These are phyloP conservation scores for Cadophora sp. DNA, from an alignment of 2,329 filamentous ascomycete species.

Conservation along the genomic window DNA sequence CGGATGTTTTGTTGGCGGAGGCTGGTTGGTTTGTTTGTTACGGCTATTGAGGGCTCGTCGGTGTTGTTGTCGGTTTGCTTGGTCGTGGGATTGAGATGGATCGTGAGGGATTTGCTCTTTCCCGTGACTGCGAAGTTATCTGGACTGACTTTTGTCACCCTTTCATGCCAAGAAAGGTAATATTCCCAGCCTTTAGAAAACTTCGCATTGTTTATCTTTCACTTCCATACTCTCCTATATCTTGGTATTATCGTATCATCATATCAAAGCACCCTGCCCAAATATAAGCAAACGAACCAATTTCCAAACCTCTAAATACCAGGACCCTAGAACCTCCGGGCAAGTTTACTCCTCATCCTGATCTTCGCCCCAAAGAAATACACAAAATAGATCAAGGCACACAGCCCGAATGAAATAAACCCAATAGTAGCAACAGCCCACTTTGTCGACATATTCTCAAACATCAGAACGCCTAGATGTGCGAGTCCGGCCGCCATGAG, in stretches of 20 bases:
- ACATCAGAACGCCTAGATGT: conserved; percentile 48
- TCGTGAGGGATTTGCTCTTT: too few relatives aligned
- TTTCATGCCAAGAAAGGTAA: too few relatives aligned
- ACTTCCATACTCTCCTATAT: neutral
- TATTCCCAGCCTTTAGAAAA: neutral
- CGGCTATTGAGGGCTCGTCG: neutral
- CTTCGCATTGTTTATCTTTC: neutral
- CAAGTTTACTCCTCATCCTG: conserved; percentile 47
- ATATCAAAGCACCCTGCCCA: neutral
- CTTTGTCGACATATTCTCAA: conserved; percentile 46
- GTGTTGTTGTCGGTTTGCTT: neutral
- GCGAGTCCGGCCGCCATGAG: conserved; percentile 50
- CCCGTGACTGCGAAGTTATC: too few relatives aligned
- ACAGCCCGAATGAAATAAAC: conserved; percentile 50
- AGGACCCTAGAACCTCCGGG: conserved; percentile 39
- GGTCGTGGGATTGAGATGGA: too few relatives aligned
- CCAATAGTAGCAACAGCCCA: conserved; percentile 52
- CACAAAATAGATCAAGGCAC: conserved; percentile 50
- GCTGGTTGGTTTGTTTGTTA: neutral
- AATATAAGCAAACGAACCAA: neutral
- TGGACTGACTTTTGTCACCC: too few relatives aligned
- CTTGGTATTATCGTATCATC: neutral
- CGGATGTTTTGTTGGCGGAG: neutral
- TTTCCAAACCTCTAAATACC: neutral
- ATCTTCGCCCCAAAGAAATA: conserved; percentile 50